phyloP scores from a whole-genome alignment of 2,329 filamentous ascomycete species.

The Davidsoniella neocaledoniae region DNA sequence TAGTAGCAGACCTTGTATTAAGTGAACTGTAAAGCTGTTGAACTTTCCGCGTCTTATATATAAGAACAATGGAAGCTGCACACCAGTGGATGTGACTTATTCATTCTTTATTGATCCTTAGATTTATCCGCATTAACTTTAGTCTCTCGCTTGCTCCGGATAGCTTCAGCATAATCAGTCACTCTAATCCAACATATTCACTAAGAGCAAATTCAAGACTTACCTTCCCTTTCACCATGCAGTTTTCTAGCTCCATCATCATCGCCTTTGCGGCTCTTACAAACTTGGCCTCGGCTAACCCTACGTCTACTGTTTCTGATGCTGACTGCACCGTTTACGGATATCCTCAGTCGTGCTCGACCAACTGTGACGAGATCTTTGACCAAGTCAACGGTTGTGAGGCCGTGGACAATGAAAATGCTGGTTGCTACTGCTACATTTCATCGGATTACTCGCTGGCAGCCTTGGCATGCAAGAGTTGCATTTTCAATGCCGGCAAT shows the following conservation, averaged over 20 bases:
- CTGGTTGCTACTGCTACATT: conserved; percentile 6
- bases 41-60: no score
- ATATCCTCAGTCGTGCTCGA: conserved; percentile 6
- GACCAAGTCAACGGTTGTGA: conserved; percentile 6
- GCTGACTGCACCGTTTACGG: conserved; percentile 1
- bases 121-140: no score
- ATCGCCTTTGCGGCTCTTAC: not conserved
- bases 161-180: no score
- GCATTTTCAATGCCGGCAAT: conserved; percentile 2
- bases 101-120: no score
- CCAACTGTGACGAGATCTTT: conserved; percentile 7
- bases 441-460: conserved; percentile 2
- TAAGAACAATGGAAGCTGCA: no score
- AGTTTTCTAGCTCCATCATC: not conserved
- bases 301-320: not conserved
- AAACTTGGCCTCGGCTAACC: not conserved
- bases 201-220: no score
- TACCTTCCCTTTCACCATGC: conserved; percentile 1
- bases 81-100: no score
- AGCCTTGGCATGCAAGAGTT: conserved; percentile 7
- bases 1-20: no score
- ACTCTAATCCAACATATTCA: no score
- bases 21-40: no score
- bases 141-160: no score
- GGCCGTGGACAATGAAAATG: not conserved